phyloP scores from a whole-genome alignment of 805 yeast genomes.

The Vanderwaltozyma verrucispora region DNA sequence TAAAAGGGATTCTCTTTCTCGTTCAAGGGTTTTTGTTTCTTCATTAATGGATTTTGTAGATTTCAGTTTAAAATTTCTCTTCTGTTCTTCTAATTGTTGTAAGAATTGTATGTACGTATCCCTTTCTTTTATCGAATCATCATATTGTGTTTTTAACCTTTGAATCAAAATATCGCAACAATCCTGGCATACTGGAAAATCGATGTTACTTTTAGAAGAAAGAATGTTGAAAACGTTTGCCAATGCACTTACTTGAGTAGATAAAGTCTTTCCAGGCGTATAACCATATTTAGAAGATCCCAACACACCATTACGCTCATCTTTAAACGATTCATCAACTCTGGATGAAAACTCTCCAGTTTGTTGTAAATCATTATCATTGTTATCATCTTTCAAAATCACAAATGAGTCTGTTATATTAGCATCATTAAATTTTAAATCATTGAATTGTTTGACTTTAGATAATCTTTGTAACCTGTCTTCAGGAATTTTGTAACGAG shows the following conservation, averaged over 20 bases:
- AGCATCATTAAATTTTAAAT: conserved; percentile 19
- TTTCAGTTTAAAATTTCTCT: conserved; percentile 36
- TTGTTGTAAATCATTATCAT: conserved; percentile 3
- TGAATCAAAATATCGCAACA: conserved; percentile 62
- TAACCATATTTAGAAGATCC: conserved; percentile 6
- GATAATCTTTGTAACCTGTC: conserved; percentile 15
- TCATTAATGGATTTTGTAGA: conserved; percentile 19
- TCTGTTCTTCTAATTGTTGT: conserved; percentile 53
- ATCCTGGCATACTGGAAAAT: conserved; percentile 80
- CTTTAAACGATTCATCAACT: conserved; percentile 16
- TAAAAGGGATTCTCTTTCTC: conserved; percentile 14
- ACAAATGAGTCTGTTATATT: conserved; percentile 21
- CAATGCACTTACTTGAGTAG: conserved; percentile 42
- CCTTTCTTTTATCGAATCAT: conserved; percentile 63
- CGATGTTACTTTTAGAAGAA: conserved; percentile 64
- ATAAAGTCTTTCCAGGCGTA: conserved; percentile 27
- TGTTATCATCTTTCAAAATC: conserved; percentile 11
- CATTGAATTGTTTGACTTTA: conserved; percentile 13
- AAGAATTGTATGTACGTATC: conserved; percentile 68
- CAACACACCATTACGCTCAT: conserved; percentile 6
- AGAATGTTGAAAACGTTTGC: conserved; percentile 61
- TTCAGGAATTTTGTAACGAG: conserved; percentile 12
- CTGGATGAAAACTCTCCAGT: conserved; percentile 15
- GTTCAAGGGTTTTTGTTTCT: conserved; percentile 26
- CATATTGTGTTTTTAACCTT: conserved; percentile 58